Evolutionary conservation across 2,329 filamentous ascomycete species (phyloP), one percentile per base, ranked within the genome.

Genomic region (Pestalotiopsis sp.): DNA sequence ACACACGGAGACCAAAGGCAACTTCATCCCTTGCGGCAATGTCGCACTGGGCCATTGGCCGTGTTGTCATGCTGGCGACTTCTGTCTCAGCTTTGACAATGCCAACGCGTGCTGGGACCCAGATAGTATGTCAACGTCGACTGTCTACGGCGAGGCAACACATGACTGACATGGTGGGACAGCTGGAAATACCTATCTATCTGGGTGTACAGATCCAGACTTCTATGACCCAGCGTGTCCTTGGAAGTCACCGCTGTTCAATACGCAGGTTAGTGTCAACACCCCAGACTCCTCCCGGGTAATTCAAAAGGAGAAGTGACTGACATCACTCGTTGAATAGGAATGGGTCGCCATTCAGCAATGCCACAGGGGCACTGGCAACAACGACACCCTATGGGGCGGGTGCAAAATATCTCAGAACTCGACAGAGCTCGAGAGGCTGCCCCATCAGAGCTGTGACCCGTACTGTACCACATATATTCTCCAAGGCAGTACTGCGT

Each of bases 21-120:
- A 64, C 58, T 68, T 69, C 38, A 68, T 69, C 59, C 41, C 68
- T 5, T 69, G 68, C 49, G 66, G 68, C 11, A 69, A 69, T 61
- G 39, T 38, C 14, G 68, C 65, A 23, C 49, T 65, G 4, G 68
- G 66, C 11, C 62, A 69, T 39, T 69, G 66, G 68, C 68, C 68
- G 1, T 69, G 68, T 14, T 69, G 66, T 27, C 66, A 63, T 45
- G 57, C 63, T 13, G 66, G 68, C 14, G 63, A 66, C n/a, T 60
- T 66, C 20, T 69, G 68, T 38, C 58, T 68, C 3, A 57, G 63
- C 9, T 55, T 68, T n/a, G 49, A 65, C n/a, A 45, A 68, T n/a
- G 61, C 58, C 14, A 68, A 69, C 64, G 68, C 62, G 13, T 69
- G 68, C 49, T 69, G 55, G 39, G 61, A 69, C 25, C 11, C 25